A percentile compares a stretch with the other conserved stretches of the same genome.
Conservation (phyloP, 176 grass and related monocot species). For the Olyra latifolia region DNA sequence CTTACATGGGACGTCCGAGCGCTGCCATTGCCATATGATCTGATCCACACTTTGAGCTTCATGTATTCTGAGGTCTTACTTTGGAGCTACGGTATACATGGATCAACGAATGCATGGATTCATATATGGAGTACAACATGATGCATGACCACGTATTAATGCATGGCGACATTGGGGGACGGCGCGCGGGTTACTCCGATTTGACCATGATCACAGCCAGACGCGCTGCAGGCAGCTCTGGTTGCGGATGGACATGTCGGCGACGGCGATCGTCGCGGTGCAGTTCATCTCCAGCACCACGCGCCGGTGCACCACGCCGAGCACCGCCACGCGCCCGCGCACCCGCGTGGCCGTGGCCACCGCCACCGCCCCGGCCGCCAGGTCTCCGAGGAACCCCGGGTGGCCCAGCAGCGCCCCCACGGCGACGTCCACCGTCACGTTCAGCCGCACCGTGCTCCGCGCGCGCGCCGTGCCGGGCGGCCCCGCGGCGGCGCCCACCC, state of each 20-base stretch:
- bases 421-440: conserved; percentile 62
- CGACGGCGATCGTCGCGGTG: conserved; percentile 32
- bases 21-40: too few species aligned
- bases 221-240: conserved; percentile 58
- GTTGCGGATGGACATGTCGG: conserved; percentile 43
- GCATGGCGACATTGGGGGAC: too few species aligned
- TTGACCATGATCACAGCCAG: neutral
- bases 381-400: conserved; percentile 39
- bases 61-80: too few species aligned
- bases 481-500: conserved; percentile 45
- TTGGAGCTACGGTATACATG: too few species aligned
- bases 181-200: too few species aligned
- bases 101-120: too few species aligned
- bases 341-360: conserved; percentile 59
- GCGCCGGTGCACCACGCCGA: conserved; percentile 41
- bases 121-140: too few species aligned
- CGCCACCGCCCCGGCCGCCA: conserved; percentile 31
- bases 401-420: conserved; percentile 33
- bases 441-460: conserved; percentile 47
- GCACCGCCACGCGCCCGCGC: conserved; percentile 49
- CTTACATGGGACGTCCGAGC: too few species aligned
- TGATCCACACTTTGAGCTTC: too few species aligned
- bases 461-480: conserved; percentile 47
- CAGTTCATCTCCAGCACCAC: conserved; percentile 73
- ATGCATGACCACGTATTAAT: too few species aligned